Conservation (phyloP, 495 filamentous ascomycete genomes). For the Aspergillus leporis region DNA sequence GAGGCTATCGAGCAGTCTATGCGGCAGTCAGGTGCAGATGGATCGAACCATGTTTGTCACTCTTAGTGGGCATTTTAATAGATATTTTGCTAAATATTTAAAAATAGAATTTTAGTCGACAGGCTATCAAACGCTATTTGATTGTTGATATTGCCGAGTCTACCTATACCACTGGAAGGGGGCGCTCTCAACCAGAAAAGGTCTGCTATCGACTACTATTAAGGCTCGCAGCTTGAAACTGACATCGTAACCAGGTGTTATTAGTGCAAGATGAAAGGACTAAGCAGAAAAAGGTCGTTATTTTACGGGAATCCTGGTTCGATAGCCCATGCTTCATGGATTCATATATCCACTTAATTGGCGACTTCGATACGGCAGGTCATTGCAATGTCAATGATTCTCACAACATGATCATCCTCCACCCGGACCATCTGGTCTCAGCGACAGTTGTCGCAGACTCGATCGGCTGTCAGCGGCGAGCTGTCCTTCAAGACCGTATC, state of each 20-base stretch:
- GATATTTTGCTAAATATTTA: conserved; percentile 44
- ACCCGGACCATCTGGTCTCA: conserved; percentile 94
- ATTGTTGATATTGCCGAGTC: conserved; percentile 69
- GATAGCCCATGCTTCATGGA: conserved; percentile 72
- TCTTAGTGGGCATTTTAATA: conserved; percentile 37
- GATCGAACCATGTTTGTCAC: conserved; percentile 42
- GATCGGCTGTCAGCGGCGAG: conserved; percentile 81
- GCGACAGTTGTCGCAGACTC: conserved; percentile 93
- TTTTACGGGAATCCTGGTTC: conserved; percentile 82
- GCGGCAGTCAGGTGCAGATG: conserved; percentile 34
- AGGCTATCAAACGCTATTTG: conserved; percentile 79
- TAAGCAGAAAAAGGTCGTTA: conserved; percentile 63
- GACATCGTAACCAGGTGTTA: conserved; percentile 59
- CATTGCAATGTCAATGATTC: conserved; percentile 74
- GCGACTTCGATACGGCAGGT: conserved; percentile 66
- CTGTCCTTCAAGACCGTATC: conserved; percentile 89
- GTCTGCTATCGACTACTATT: conserved; percentile 41
- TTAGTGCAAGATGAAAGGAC: conserved; percentile 72
- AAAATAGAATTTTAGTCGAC: conserved; percentile 54
- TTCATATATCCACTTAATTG: conserved; percentile 81
- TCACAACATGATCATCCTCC: conserved; percentile 84
- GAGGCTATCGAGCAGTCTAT: conserved; percentile 47
- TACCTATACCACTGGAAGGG: conserved; percentile 62
- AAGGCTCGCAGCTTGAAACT: conserved; percentile 17
- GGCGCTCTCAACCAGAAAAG: conserved; percentile 67